These are phyloP conservation scores for Aspergillus unguis DNA, from an alignment of 2,329 filamentous ascomycete genomes.

Conservation along the genomic window DNA sequence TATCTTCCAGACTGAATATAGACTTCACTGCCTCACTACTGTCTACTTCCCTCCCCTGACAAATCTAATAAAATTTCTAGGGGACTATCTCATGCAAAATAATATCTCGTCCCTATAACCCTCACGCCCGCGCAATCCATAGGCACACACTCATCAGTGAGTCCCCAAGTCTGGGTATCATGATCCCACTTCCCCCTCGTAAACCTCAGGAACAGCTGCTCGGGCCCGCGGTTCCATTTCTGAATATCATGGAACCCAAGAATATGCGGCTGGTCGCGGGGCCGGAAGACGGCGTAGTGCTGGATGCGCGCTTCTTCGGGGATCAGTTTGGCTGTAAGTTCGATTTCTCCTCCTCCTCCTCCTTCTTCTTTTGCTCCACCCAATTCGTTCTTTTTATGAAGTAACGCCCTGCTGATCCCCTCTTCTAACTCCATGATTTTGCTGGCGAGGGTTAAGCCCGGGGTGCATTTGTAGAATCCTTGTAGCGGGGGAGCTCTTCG, in stretches of 20 bases:
- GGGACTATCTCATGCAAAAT: too few relatives aligned
- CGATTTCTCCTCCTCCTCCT: background rate
- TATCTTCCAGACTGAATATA: too few relatives aligned
- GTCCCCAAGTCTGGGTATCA: background rate
- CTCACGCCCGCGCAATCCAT: background rate
- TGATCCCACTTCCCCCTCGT: background rate
- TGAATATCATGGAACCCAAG: conserved; percentile 3
- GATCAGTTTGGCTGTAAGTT: background rate
- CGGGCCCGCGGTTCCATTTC: conserved; percentile 1
- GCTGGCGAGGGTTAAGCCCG: conserved; percentile 2
- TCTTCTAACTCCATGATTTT: conserved; percentile 5
- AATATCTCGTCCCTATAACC: too few relatives aligned
- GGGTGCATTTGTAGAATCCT: conserved; percentile 6
- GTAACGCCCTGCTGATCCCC: background rate
- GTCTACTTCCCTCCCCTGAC: too few relatives aligned
- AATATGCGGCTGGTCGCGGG: background rate
- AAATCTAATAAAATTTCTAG: too few relatives aligned
- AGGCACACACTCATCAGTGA: conserved; percentile 8
- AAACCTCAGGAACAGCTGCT: conserved; percentile 8
- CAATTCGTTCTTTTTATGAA: background rate
- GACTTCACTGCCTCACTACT: too few relatives aligned
- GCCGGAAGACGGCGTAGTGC: background rate
- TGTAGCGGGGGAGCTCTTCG: conserved; percentile 6
- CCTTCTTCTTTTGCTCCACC: background rate
- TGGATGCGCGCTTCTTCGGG: conserved; percentile 1